Percentiles rank a stretch among this genome's conserved stretches.
phyloP scores from a whole-genome alignment of 2,329 filamentous ascomycete genomes.

The Monilinia vaccinii-corymbosi region DNA sequence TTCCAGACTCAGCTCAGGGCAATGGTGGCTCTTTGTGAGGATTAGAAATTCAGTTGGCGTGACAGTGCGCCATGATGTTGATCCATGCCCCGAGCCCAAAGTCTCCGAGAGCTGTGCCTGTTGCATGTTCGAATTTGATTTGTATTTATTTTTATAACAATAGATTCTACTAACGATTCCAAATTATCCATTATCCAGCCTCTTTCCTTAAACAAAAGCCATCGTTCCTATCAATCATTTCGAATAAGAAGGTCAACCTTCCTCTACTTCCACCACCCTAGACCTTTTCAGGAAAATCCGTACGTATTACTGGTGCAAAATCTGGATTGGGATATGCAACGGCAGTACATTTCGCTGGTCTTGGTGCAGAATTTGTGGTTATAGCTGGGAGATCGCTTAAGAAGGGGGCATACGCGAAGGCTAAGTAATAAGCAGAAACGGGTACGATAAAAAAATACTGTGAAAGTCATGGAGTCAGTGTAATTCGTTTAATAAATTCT shows the following conservation, averaged over 20 bases:
- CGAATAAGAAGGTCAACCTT: constrained; percentile 22
- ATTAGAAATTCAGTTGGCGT: constrained; percentile 6
- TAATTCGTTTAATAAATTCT: not conserved
- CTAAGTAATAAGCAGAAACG: constrained; percentile 28
- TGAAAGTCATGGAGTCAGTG: constrained; percentile 14
- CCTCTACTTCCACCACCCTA: constrained; percentile 21
- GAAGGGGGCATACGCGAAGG: constrained; percentile 33
- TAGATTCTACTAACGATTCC: not conserved
- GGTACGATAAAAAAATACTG: constrained; percentile 14
- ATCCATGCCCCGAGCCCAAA: constrained; percentile 1
- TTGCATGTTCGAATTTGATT: not conserved
- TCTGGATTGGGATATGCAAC: constrained; percentile 35
- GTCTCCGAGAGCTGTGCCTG: constrained; percentile 7
- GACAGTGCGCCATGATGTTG: constrained; percentile 9
- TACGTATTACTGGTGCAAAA: constrained; percentile 36
- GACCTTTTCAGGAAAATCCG: constrained; percentile 24
- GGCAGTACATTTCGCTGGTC: constrained; percentile 33
- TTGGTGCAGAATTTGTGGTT: constrained; percentile 33
- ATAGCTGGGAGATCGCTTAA: constrained; percentile 33
- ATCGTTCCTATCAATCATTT: constrained; percentile 11
- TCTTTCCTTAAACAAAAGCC: not conserved
- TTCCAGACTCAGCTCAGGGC: not conserved
- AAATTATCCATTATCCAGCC: not conserved
- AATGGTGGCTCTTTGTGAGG: not conserved
- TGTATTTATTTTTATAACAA: constrained; percentile 1